phyloP scores from a whole-genome alignment of 2,329 filamentous ascomycete genomes.

The Monosporascus sp. region DNA sequence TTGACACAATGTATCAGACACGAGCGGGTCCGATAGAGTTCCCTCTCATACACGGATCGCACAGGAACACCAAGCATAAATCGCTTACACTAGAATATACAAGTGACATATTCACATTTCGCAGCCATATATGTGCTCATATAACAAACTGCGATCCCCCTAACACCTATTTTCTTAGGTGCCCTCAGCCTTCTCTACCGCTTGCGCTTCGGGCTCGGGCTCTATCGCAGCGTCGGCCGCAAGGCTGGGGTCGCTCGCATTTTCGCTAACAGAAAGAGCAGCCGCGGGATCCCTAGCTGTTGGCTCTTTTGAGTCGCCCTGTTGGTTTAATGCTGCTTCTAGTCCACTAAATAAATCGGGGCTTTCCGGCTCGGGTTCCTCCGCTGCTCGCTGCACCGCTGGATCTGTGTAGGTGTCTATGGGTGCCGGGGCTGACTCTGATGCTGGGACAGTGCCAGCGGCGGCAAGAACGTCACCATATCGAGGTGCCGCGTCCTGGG shows the following conservation, averaged over 20 bases:
- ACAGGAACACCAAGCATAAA: too few species aligned
- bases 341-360: conserved; percentile 41
- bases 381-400: conserved; percentile 14
- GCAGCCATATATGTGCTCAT: background rate
- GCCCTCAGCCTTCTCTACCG: background rate
- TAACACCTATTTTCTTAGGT: background rate
- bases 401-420: conserved; percentile 9
- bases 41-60: too few species aligned
- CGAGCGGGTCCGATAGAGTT: too few species aligned
- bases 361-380: conserved; percentile 31
- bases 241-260: background rate
- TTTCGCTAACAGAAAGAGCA: conserved; percentile 3
- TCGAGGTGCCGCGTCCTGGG: background rate
- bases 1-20: too few species aligned
- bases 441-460: conserved; percentile 3
- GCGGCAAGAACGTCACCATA: background rate
- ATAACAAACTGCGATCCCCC: background rate
- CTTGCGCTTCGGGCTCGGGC: background rate
- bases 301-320: conserved; percentile 19
- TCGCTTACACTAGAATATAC: too few species aligned
- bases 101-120: too few species aligned
- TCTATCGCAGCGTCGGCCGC: background rate
- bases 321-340: conserved; percentile 39
- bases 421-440: conserved; percentile 9
- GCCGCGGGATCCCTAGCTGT: conserved; percentile 2